These are phyloP conservation scores for Fusarium zealandicum DNA, from an alignment of 2,329 filamentous ascomycete genomes.

Conservation along the genomic window DNA sequence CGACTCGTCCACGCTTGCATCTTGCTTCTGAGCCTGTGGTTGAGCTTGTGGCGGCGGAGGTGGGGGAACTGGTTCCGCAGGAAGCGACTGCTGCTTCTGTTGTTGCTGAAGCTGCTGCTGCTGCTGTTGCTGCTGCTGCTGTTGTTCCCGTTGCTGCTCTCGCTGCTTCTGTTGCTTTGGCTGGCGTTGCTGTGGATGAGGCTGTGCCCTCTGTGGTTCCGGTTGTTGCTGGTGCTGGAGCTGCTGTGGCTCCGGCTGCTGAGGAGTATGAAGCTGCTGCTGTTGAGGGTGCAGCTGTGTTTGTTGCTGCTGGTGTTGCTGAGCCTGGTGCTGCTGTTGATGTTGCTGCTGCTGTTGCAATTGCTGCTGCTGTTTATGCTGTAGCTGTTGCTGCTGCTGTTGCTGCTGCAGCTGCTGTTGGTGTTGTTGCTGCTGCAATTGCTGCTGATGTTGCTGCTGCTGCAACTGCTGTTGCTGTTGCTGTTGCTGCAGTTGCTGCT, in stretches of 20 bases:
- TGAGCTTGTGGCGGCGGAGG: constrained; percentile 44
- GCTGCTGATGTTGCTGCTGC: constrained; percentile 42
- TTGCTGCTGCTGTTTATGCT: constrained; percentile 38
- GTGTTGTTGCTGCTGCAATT: constrained; percentile 40
- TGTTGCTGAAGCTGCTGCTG: constrained; percentile 42
- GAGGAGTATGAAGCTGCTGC: constrained; percentile 18
- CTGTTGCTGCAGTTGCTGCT: constrained; percentile 42
- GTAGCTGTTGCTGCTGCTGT: constrained; percentile 41
- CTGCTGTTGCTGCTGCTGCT: constrained; percentile 40
- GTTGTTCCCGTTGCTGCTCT: constrained; percentile 34
- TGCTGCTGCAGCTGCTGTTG: constrained; percentile 44
- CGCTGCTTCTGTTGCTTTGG: constrained; percentile 42
- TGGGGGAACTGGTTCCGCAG: constrained; percentile 39
- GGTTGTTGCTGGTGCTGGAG: constrained; percentile 41
- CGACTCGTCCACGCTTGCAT: constrained; percentile 54
- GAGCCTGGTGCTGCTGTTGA: constrained; percentile 47
- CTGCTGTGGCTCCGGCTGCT: constrained; percentile 44
- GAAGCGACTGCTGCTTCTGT: constrained; percentile 44
- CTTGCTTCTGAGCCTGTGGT: constrained; percentile 50
- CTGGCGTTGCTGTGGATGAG: constrained; percentile 34
- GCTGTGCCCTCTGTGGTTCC: constrained; percentile 41
- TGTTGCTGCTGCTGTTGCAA: constrained; percentile 43
- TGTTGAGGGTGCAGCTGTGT: constrained; percentile 13
- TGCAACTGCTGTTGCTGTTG: constrained; percentile 45
- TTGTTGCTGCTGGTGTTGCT: constrained; percentile 41